Percentiles rank a stretch among this genome's conserved stretches.
These are phyloP conservation scores for Solanum hybrid DNA, from an alignment of 305 asterid species.

Conservation along the genomic window DNA sequence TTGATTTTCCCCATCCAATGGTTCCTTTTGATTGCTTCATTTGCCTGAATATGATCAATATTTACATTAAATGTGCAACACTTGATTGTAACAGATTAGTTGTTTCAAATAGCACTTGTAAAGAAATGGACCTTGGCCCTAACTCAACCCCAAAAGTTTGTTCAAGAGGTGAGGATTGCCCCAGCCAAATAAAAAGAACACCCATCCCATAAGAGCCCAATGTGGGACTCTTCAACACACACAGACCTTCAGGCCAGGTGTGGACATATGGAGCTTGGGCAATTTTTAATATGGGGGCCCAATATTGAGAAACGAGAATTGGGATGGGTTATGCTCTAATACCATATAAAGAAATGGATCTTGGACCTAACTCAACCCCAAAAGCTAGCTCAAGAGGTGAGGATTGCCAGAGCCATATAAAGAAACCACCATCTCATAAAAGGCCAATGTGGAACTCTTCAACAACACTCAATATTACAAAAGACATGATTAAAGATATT, in stretches of 20 bases:
- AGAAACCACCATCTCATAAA: neutral
- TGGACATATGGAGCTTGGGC: too few species aligned
- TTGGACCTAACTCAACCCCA: neutral
- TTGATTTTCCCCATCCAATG: conserved; percentile 85
- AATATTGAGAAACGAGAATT: neutral
- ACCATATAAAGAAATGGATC: neutral
- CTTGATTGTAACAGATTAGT: conserved; percentile 3
- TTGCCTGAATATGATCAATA: conserved; percentile 40
- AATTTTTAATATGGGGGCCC: too few species aligned
- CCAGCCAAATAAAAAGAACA: neutral
- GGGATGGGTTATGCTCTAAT: neutral
- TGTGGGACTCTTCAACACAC: neutral
- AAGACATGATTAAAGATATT: neutral
- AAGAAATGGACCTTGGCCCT: neutral
- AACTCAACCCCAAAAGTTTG: neutral
- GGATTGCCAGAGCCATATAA: neutral
- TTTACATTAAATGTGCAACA: conserved; percentile 4
- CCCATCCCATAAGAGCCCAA: neutral
- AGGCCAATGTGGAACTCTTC: neutral
- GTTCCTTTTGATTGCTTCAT: conserved; percentile 38
- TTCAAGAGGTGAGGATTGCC: neutral
- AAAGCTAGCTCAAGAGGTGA: neutral
- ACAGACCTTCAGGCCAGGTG: neutral
- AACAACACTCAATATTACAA: neutral
- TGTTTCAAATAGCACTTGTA: neutral